phyloP scores from a whole-genome alignment of 768 basidiomycete species.

The Termitomyces sp. region DNA sequence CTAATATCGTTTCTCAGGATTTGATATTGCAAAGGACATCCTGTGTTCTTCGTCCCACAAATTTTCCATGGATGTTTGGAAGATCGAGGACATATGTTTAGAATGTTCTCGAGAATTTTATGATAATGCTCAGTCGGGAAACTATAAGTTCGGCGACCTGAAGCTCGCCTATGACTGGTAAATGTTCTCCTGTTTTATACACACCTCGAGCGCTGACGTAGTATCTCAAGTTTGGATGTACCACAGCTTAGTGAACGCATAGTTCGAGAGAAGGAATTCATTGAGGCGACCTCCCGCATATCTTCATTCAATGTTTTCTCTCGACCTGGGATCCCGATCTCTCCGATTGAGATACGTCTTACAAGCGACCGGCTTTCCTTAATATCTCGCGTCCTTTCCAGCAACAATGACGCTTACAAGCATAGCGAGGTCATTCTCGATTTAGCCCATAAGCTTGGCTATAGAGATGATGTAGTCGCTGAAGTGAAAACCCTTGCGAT shows the following conservation, averaged over 20 bases:
- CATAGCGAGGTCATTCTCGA: slow-evolving; percentile 92
- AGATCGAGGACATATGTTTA: slow-evolving; percentile 77
- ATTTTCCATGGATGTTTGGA: slow-evolving; percentile 42
- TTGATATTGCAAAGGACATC: slow-evolving; percentile 62
- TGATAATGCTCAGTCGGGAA: slow-evolving; percentile 90
- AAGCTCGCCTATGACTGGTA: slow-evolving; percentile 96
- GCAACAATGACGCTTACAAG: slow-evolving; percentile 84
- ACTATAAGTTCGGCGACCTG: slow-evolving; percentile 93
- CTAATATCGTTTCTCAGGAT: slow-evolving; percentile 37
- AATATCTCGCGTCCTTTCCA: slow-evolving; percentile 82
- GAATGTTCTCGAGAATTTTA: slow-evolving; percentile 86
- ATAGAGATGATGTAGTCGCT: slow-evolving; percentile 64
- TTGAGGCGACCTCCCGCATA: slow-evolving; percentile 95
- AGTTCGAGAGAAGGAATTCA: slow-evolving; percentile 79
- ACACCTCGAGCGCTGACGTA: not conserved
- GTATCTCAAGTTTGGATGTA: slow-evolving; percentile 65
- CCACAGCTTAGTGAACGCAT: slow-evolving; percentile 61
- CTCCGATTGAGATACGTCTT: slow-evolving; percentile 91
- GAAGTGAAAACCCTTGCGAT: slow-evolving; percentile 84
- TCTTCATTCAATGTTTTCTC: slow-evolving; percentile 88
- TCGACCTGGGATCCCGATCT: slow-evolving; percentile 69
- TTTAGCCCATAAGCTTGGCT: slow-evolving; percentile 85
- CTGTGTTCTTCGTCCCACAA: slow-evolving; percentile 45
- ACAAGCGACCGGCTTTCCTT: slow-evolving; percentile 86
- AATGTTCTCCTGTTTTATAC: not conserved